Evolutionary conservation across 2,329 filamentous ascomycete genomes (phyloP).

Genomic region (Spiromastix sp.): DNA sequence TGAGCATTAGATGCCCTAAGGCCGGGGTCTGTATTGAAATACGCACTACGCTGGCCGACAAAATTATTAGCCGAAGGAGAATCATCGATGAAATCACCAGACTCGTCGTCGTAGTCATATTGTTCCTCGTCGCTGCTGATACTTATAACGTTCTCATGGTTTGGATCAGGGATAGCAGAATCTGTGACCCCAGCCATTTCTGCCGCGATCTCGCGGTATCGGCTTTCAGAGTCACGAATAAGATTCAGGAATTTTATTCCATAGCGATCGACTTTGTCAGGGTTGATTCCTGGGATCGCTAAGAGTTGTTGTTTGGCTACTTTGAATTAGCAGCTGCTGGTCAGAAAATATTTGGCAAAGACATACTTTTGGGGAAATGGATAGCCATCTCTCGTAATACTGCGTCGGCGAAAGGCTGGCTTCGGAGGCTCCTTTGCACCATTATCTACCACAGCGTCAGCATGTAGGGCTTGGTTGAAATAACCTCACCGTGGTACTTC

Average conservation of each 20-base stretch:
- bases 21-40: conserved; percentile 14
- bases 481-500: background rate
- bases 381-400: conserved; percentile 40
- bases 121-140: conserved; percentile 32
- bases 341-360: conserved; percentile 8
- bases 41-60: conserved; percentile 13
- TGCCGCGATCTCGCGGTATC: conserved; percentile 34
- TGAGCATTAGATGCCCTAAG: conserved; percentile 12
- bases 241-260: conserved; percentile 34
- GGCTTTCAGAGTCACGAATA: conserved; percentile 27
- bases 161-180: conserved; percentile 30
- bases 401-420: conserved; percentile 36
- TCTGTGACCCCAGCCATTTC: conserved; percentile 40
- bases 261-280: conserved; percentile 35
- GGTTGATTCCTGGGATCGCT: conserved; percentile 31
- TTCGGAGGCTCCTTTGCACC: conserved; percentile 33
- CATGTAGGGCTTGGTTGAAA: background rate
- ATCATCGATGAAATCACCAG: conserved; percentile 4
- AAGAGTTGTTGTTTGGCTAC: conserved; percentile 30
- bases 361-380: conserved; percentile 32
- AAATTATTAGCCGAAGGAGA: background rate
- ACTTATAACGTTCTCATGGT: conserved; percentile 37
- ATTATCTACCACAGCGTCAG: conserved; percentile 25
- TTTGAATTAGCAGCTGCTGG: too few species aligned
- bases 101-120: conserved; percentile 14